These are phyloP conservation scores for Fusarium solani-melongenae DNA, from an alignment of 2,329 filamentous ascomycete species.

Conservation along the genomic window DNA sequence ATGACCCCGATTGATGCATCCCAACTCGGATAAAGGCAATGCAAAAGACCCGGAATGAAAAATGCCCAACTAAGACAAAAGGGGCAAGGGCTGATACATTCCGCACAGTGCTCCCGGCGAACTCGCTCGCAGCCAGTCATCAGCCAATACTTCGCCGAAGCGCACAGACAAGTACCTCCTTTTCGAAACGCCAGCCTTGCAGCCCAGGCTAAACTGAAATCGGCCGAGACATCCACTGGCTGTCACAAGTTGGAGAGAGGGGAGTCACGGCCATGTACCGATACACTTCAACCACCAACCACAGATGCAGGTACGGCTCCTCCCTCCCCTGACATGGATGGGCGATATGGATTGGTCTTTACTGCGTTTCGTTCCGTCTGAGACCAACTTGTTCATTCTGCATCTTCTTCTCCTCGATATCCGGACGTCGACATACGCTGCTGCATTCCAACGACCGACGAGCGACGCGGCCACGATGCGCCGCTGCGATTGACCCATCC, in stretches of 20 bases:
- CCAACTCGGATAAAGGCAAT: conserved; percentile 17
- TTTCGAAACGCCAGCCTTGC: conserved; percentile 7
- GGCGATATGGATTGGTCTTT: conserved; percentile 14
- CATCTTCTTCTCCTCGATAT: not conserved
- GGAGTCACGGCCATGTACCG: conserved; percentile 20
- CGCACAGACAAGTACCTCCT: not conserved
- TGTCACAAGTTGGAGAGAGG: conserved; percentile 31
- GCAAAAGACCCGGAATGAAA: conserved; percentile 6
- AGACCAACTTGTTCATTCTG: conserved; percentile 28
- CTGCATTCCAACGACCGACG: not conserved
- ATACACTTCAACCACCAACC: conserved; percentile 37
- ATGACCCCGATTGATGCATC: conserved; percentile 24
- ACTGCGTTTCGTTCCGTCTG: conserved; percentile 13
- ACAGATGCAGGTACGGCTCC: conserved; percentile 42
- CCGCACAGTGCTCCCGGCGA: conserved; percentile 20
- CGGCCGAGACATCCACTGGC: conserved; percentile 6
- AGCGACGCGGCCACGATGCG: conserved; percentile 13
- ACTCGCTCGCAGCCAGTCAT: not conserved
- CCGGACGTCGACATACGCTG: conserved; percentile 6
- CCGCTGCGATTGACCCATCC: conserved; percentile 2
- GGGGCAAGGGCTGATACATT: not conserved
- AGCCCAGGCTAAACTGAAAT: not conserved
- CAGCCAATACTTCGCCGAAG: conserved; percentile 18
- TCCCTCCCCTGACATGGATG: conserved; percentile 44
- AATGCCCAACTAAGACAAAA: conserved; percentile 9